Evolutionary conservation across 2,329 filamentous ascomycete genomes (phyloP).

Genomic region (Rutstroemia sp.): DNA sequence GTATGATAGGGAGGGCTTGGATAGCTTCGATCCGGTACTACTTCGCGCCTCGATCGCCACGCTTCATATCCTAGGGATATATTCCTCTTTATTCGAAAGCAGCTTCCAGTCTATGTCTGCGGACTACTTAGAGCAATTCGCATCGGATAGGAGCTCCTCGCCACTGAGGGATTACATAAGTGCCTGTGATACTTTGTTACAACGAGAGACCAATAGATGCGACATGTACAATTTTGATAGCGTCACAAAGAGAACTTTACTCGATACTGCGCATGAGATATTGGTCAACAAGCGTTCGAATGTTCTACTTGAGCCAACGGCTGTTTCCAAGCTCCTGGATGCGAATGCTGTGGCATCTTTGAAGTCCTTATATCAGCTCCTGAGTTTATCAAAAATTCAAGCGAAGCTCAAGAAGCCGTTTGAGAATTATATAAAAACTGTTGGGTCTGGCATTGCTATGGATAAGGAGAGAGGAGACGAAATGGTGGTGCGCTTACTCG

Average conservation of each 20-base stretch:
- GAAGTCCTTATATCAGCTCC: constrained; percentile 68
- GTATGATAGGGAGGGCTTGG: constrained; percentile 54
- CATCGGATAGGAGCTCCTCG: constrained; percentile 52
- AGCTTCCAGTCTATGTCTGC: constrained; percentile 61
- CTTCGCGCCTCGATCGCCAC: constrained; percentile 72
- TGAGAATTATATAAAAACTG: constrained; percentile 66
- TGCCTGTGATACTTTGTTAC: constrained; percentile 60
- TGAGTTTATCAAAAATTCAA: constrained; percentile 65
- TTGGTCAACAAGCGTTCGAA: constrained; percentile 62
- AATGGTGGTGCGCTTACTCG: constrained; percentile 79
- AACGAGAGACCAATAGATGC: constrained; percentile 66
- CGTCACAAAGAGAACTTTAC: constrained; percentile 70
- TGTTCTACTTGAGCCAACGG: constrained; percentile 57
- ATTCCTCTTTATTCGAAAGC: constrained; percentile 72
- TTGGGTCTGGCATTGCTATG: constrained; percentile 71
- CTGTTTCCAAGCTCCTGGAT: constrained; percentile 66
- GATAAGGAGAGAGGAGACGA: constrained; percentile 71
- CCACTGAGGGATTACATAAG: constrained; percentile 70
- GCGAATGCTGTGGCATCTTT: constrained; percentile 63
- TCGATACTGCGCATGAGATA: constrained; percentile 63
- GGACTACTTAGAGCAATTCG: constrained; percentile 62
- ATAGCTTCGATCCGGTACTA: constrained; percentile 53
- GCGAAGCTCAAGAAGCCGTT: constrained; percentile 65
- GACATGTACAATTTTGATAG: constrained; percentile 76
- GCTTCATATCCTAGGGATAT: constrained; percentile 78